A percentile compares a stretch with the other conserved stretches of the same genome.
Conservation (phyloP, 495 filamentous ascomycete species). For the Cercophora newfieldiana region DNA sequence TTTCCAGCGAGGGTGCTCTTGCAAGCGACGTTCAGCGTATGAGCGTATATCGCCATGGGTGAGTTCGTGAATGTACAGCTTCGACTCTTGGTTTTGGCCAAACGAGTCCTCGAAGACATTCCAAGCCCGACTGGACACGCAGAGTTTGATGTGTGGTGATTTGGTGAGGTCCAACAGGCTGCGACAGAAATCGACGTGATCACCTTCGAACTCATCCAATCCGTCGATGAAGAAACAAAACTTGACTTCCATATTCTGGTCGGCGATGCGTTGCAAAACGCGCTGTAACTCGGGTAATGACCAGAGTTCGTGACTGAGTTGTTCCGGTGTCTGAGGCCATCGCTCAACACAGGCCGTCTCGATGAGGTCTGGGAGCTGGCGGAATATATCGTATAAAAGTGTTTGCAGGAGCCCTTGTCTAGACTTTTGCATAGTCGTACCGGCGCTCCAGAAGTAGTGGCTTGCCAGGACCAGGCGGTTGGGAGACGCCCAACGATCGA, state of each 20-base stretch:
- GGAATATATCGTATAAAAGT: slow-evolving; percentile 43
- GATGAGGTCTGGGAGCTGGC: slow-evolving; percentile 27
- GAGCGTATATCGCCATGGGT: slow-evolving; percentile 34
- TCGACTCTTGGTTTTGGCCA: slow-evolving; percentile 10
- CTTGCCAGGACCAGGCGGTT: slow-evolving; percentile 5
- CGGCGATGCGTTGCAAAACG: background rate
- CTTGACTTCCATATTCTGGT: slow-evolving; percentile 5
- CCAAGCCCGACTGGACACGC: slow-evolving; percentile 54
- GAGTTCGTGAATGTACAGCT: slow-evolving; percentile 26
- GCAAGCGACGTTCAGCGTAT: slow-evolving; percentile 2
- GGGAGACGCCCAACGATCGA: slow-evolving; percentile 27
- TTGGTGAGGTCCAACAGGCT: background rate
- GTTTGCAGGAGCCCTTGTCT: slow-evolving; percentile 45
- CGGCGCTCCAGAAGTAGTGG: slow-evolving; percentile 42
- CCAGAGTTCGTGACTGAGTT: background rate
- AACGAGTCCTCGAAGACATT: slow-evolving; percentile 46
- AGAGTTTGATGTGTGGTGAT: slow-evolving; percentile 40
- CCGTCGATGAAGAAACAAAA: slow-evolving; percentile 36
- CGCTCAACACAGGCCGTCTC: background rate
- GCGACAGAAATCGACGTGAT: slow-evolving; percentile 21
- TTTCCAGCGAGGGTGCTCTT: slow-evolving; percentile 10
- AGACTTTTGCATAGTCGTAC: slow-evolving; percentile 40
- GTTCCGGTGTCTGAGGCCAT: slow-evolving; percentile 1
- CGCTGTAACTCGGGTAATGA: background rate
- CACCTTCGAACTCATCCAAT: slow-evolving; percentile 29